Base-by-base conservation (phyloP, 495 filamentous ascomycete species). In the Penicillium ucsense region DNA sequence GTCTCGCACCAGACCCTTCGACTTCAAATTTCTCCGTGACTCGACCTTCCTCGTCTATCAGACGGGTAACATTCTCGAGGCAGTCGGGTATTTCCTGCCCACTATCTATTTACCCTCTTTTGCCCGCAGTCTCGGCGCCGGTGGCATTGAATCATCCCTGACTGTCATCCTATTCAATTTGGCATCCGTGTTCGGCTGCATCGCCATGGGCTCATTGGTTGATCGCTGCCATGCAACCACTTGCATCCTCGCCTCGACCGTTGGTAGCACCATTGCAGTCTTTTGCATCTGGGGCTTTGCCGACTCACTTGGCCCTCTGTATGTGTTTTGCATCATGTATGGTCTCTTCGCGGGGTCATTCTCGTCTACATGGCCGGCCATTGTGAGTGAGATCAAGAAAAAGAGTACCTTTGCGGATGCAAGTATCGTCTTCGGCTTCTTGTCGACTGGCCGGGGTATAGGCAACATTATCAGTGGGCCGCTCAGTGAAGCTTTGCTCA, bases 221-320 rank as follows among this genome's bases (percentile, higher is more conserved):
- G 81, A 86, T 47, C 65, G 71, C 3, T 65, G 74, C 46, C 68
- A 81, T 41, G 72, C 79, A 10, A 76, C 77, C 0, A 79, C 66
- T 2, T 76, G 74, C 40, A 70, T 85, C 35, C 55, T 82, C 3
- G 47, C 78, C 2, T 77, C 75, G 1, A 72, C 77, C 2, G 43
- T 75, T 5, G 81, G 79, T 2, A 70, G 76, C 8, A 66, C 75
- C 4, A 31, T 78, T 7, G 67, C 74, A 0, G 74, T 83, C 0
- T 82, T 86, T 51, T 20, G 85, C n/a, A 54, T 85, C 37, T 86
- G 84, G 82, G 83, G 82, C 0, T 60, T 86, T 10, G 65, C 80
- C 0, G 62, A 59, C 0, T 68, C 61, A 4, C 47, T 82, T 8
- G 56, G 78, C 0, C 64, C 75, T 27, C 59, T 86, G 28, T 79